Evolutionary conservation across 2,329 filamentous ascomycete species (phyloP).

Genomic region (Gremmenia infestans): DNA sequence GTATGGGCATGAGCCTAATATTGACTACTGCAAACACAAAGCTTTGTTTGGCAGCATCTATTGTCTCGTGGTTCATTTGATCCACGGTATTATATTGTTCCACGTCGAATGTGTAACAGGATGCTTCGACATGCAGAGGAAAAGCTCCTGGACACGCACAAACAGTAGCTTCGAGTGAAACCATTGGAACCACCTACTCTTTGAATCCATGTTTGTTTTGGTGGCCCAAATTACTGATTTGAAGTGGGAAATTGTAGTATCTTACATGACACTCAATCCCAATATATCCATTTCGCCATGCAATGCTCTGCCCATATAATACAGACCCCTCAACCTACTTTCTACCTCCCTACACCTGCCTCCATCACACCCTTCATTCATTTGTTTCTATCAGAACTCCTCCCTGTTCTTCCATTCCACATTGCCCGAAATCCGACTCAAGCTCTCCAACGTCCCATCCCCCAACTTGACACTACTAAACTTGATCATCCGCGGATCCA

Average conservation of each 20-base stretch:
- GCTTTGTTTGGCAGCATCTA: background rate
- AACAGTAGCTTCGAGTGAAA: too few relatives aligned
- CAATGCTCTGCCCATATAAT: slow-evolving; percentile 8
- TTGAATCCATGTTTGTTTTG: too few relatives aligned
- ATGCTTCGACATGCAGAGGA: too few relatives aligned
- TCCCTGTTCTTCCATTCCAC: slow-evolving; percentile 27
- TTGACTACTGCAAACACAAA: slow-evolving; percentile 6
- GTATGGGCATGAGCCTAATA: slow-evolving; percentile 5
- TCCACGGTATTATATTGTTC: background rate
- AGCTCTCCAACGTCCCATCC: slow-evolving; percentile 49
- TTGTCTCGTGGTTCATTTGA: background rate
- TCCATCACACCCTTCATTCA: background rate
- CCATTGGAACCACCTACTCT: too few relatives aligned
- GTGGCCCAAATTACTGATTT: too few relatives aligned
- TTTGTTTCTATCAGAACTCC: slow-evolving; percentile 7
- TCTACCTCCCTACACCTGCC: background rate
- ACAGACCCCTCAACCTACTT: background rate
- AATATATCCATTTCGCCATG: slow-evolving; percentile 5
- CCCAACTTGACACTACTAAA: slow-evolving; percentile 85
- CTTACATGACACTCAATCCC: background rate
- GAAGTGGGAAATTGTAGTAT: too few relatives aligned
- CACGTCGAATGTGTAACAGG: too few relatives aligned
- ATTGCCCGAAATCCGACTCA: slow-evolving; percentile 29
- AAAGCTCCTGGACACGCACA: too few relatives aligned
- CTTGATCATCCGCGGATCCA: slow-evolving; percentile 88